These are phyloP conservation scores for Blakeslea trispora DNA, from an alignment of 371 early-diverging fungal genomes.

Conservation along the genomic window DNA sequence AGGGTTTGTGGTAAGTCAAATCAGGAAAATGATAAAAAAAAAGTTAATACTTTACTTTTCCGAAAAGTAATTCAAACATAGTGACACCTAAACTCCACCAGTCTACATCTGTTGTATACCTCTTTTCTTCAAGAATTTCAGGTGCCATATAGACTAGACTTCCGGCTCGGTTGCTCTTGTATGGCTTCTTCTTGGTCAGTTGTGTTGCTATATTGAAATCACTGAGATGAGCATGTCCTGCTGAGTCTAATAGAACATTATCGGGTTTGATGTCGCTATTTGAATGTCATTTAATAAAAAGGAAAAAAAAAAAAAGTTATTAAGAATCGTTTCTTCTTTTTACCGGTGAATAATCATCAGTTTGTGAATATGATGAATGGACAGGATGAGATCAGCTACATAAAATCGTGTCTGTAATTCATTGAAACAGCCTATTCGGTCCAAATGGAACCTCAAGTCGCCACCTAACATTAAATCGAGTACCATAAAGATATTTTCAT, in stretches of 20 bases:
- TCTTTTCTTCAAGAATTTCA: conserved; percentile 69
- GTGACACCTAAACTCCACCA: conserved; percentile 91
- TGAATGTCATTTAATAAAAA: conserved; percentile 1
- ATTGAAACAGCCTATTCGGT: conserved; percentile 51
- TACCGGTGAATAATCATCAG: conserved; percentile 60
- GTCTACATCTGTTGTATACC: conserved; percentile 72
- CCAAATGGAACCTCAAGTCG: conserved; percentile 78
- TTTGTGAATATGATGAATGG: conserved; percentile 70
- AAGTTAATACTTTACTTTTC: conserved; percentile 47
- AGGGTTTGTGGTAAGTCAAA: background rate
- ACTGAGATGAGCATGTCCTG: conserved; percentile 81
- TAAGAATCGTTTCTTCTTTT: too few species aligned
- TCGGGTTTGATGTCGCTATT: conserved; percentile 94
- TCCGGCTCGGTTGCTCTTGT: conserved; percentile 65
- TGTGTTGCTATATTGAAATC: conserved; percentile 86
- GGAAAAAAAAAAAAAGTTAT: background rate
- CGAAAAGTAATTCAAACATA: conserved; percentile 77
- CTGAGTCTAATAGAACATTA: conserved; percentile 82
- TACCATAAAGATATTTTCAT: conserved; percentile 76
- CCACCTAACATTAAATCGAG: conserved; percentile 81
- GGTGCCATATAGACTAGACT: conserved; percentile 80
- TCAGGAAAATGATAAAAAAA: conserved; percentile 3
- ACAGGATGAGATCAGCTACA: conserved; percentile 73
- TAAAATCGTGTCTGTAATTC: conserved; percentile 75
- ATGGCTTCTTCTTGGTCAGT: too few species aligned